Conservation (phyloP, 305 asterid genomes). For the Petunia hybrid region DNA sequence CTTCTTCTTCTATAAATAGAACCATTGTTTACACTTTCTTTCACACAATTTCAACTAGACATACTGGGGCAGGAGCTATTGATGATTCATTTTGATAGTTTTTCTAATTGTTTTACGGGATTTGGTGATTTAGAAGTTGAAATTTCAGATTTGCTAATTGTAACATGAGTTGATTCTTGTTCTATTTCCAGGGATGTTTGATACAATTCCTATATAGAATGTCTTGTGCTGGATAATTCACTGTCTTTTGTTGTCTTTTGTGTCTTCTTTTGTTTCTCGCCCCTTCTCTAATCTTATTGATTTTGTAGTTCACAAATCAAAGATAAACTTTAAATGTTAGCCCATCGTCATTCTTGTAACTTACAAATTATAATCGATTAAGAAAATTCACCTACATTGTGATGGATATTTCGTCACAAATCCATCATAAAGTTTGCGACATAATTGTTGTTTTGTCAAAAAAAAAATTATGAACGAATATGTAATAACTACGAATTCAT, state of each 20-base stretch:
- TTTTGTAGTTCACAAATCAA: conserved; percentile 24
- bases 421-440: too few species aligned
- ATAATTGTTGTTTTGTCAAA: too few species aligned
- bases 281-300: neutral
- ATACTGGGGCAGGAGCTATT: conserved; percentile 97
- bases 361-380: neutral
- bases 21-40: too few species aligned
- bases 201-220: neutral
- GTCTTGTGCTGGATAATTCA: conserved; percentile 1
- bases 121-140: neutral
- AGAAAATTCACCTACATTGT: too few species aligned
- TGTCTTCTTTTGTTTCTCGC: too few species aligned
- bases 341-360: neutral
- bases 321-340: neutral
- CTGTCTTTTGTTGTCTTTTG: neutral
- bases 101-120: neutral
- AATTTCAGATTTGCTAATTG: conserved; percentile 11
- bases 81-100: conserved; percentile 30
- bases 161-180: conserved; percentile 7
- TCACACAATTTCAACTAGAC: conserved; percentile 42
- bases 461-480: too few species aligned
- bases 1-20: too few species aligned
- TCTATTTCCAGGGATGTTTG: neutral
- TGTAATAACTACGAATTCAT: too few species aligned
- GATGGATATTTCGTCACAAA: too few species aligned